These are phyloP conservation scores for Cicer bijugum DNA, from an alignment of 306 rosid genomes.

Conservation along the genomic window DNA sequence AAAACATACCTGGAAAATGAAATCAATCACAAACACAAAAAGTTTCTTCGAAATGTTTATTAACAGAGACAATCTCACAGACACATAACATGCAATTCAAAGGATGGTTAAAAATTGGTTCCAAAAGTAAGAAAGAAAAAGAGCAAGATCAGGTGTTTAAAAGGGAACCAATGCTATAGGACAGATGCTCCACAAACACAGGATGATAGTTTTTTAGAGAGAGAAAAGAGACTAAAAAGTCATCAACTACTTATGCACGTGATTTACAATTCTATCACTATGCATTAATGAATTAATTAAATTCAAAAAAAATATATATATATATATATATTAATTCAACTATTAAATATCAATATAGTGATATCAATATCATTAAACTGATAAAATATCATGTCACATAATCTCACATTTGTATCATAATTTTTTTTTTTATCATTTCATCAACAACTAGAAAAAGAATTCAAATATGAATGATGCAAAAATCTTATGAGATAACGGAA, in stretches of 20 bases:
- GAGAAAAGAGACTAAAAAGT: conserved; percentile 6
- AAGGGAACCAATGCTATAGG: conserved; percentile 33
- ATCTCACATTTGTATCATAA: too few relatives aligned
- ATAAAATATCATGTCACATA: too few relatives aligned
- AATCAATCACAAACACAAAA: background rate
- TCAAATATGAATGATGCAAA: conserved; percentile 32
- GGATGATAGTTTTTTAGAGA: background rate
- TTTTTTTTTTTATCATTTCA: too few relatives aligned
- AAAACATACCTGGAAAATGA: conserved; percentile 30
- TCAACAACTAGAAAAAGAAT: background rate
- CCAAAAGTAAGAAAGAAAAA: conserved; percentile 29
- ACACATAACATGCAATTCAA: conserved; percentile 42
- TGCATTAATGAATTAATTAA: background rate
- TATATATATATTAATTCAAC: too few relatives aligned
- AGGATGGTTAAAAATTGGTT: conserved; percentile 23
- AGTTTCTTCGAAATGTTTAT: conserved; percentile 10
- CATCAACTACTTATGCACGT: conserved; percentile 44
- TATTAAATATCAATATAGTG: too few relatives aligned
- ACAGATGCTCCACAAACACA: conserved; percentile 33
- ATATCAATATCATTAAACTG: too few relatives aligned
- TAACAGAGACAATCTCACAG: conserved; percentile 31
- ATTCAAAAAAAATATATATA: too few relatives aligned
- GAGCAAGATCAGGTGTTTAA: conserved; percentile 41
- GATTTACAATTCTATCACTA: background rate
- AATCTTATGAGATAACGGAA: conserved; percentile 18